A percentile compares a stretch with the other conserved stretches of the same genome.
These are phyloP conservation scores for Paratrimastix pyriformis DNA, from an alignment of 78 protist genomes.

Conservation along the genomic window DNA sequence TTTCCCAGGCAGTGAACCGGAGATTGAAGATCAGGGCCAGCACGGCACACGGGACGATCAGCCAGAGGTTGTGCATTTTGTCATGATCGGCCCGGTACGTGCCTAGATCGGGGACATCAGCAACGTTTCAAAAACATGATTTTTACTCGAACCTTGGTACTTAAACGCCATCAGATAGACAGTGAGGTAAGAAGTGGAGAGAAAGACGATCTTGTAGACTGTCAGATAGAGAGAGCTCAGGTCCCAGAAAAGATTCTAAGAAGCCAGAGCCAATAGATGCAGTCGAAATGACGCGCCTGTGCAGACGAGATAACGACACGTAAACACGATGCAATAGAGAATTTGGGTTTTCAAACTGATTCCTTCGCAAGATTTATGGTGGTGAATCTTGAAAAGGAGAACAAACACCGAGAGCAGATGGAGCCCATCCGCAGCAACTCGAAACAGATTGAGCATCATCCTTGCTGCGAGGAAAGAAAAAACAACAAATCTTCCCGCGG, in stretches of 20 bases:
- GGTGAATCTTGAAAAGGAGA: not conserved
- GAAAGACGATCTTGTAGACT: not conserved
- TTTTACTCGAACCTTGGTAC: not conserved
- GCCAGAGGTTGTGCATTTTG: not conserved
- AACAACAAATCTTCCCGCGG: too few species aligned
- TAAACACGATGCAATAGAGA: conserved; percentile 16
- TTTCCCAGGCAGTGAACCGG: not conserved
- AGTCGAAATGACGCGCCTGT: not conserved
- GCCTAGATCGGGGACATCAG: conserved; percentile 1
- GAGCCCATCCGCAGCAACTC: conserved; percentile 16
- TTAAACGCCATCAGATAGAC: not conserved
- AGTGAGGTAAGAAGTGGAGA: not conserved
- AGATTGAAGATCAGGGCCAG: conserved; percentile 3
- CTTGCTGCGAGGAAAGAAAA: not conserved
- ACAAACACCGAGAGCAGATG: not conserved
- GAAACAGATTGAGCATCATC: conserved; percentile 15
- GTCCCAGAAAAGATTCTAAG: not conserved
- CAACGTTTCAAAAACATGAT: not conserved
- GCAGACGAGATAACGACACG: conserved; percentile 14
- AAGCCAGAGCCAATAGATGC: not conserved
- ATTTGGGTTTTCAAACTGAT: conserved; percentile 14
- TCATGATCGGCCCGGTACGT: conserved; percentile 13
- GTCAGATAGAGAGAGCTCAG: not conserved
- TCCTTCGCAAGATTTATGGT: conserved; percentile 4
- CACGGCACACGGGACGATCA: not conserved